Percentiles rank a stretch among this genome's conserved stretches.
These are phyloP conservation scores for Neophaeococcomyces aloes DNA, from an alignment of 2,329 filamentous ascomycete genomes.

Conservation along the genomic window DNA sequence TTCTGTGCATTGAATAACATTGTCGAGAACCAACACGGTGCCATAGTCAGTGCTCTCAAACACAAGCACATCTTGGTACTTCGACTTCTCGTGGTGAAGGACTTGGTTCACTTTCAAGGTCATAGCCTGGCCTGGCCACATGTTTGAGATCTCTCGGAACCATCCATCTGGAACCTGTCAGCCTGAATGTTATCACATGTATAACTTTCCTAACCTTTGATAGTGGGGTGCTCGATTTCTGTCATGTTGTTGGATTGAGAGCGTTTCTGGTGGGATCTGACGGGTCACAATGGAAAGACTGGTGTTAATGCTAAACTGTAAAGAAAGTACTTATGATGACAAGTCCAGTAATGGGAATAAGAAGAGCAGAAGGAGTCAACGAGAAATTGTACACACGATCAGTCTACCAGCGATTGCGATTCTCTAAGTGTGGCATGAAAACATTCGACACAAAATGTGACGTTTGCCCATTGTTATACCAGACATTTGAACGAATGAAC, in stretches of 20 bases:
- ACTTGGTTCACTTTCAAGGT: slow-evolving; percentile 96
- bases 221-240: slow-evolving; percentile 64
- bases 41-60: slow-evolving; percentile 98
- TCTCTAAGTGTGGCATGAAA: slow-evolving; percentile 4
- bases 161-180: slow-evolving; percentile 66
- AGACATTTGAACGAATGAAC: slow-evolving; percentile 4
- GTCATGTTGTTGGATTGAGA: slow-evolving; percentile 39
- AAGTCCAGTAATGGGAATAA: neutral
- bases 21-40: slow-evolving; percentile 92
- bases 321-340: neutral
- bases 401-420: slow-evolving; percentile 3
- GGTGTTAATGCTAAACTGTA: neutral
- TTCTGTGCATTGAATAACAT: slow-evolving; percentile 98
- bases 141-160: slow-evolving; percentile 97
- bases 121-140: slow-evolving; percentile 99
- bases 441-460: slow-evolving; percentile 1
- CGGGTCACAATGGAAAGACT: neutral
- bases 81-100: slow-evolving; percentile 96
- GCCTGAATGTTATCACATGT: neutral
- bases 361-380: slow-evolving; percentile 3
- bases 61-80: slow-evolving; percentile 98
- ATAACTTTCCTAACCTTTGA: slow-evolving; percentile 49
- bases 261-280: neutral
- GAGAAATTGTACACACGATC: neutral
- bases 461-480: slow-evolving; percentile 1